Evolutionary conservation across 2,329 filamentous ascomycete species (phyloP).

Genomic region (Diaporthe citri): DNA sequence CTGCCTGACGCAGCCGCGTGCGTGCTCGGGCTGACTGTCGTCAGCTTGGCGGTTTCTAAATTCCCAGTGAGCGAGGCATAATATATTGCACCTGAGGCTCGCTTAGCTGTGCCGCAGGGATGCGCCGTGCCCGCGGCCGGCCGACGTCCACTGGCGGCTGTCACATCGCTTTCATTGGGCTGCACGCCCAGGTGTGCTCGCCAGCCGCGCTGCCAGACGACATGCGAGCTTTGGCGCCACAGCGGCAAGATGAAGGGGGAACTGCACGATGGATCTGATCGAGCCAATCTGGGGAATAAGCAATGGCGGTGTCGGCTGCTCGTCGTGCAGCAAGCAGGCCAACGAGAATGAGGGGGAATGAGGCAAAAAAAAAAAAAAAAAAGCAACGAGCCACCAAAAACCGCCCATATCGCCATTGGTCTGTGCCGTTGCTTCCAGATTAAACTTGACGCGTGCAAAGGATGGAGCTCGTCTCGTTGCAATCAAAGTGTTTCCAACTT

Average conservation of each 20-base stretch:
- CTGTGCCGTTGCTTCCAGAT: slow-evolving; percentile 17
- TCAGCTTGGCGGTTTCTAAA: slow-evolving; percentile 15
- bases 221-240: slow-evolving; percentile 15
- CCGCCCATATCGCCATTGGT: not conserved
- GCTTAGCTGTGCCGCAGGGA: slow-evolving; percentile 28
- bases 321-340: not conserved
- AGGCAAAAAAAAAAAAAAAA: too few species aligned
- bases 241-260: not conserved
- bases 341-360: not conserved
- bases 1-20: slow-evolving; percentile 5
- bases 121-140: slow-evolving; percentile 8
- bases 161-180: slow-evolving; percentile 8
- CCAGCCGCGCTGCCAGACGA: slow-evolving; percentile 30
- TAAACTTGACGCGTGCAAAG: slow-evolving; percentile 6
- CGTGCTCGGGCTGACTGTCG: slow-evolving; percentile 28
- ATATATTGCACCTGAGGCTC: slow-evolving; percentile 24
- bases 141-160: slow-evolving; percentile 14
- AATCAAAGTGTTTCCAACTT: slow-evolving; percentile 8
- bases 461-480: slow-evolving; percentile 7
- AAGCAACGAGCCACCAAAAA: not conserved
- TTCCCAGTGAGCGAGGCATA: slow-evolving; percentile 15
- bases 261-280: not conserved
- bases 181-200: not conserved
- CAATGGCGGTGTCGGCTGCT: not conserved
- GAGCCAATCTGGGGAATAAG: not conserved